phyloP scores from a whole-genome alignment of 78 protist species.

The Emiliania huxleyi region DNA sequence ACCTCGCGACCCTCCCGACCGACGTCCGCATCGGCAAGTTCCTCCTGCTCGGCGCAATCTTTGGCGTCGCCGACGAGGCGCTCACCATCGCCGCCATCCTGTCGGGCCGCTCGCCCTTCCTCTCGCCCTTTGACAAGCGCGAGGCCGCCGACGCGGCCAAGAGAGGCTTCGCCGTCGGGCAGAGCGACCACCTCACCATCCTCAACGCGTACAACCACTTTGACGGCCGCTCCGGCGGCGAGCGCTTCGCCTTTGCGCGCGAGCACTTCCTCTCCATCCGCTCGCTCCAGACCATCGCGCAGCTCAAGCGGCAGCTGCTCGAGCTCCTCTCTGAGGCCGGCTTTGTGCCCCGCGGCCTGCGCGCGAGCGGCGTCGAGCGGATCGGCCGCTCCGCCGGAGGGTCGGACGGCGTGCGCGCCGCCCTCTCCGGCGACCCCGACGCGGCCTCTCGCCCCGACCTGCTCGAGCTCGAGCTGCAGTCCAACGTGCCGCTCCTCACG shows the following conservation, averaged over 20 bases:
- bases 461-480: no score
- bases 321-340: conserved; percentile 49
- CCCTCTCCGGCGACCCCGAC: not conserved
- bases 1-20: conserved; percentile 80
- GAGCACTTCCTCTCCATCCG: not conserved
- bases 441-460: no score
- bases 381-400: not conserved
- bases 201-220: conserved; percentile 64
- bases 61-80: conserved; percentile 70
- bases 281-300: conserved; percentile 32
- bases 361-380: not conserved
- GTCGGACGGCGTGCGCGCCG: not conserved
- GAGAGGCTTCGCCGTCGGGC: conserved; percentile 17
- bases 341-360: conserved; percentile 30
- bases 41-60: conserved; percentile 42
- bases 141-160: conserved; percentile 40
- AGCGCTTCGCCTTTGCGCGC: conserved; percentile 22
- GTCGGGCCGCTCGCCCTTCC: conserved; percentile 65
- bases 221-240: not conserved
- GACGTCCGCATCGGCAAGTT: conserved; percentile 81
- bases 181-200: conserved; percentile 69
- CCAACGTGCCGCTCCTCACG: not conserved
- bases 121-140: conserved; percentile 60
- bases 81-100: conserved; percentile 79
- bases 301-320: conserved; percentile 63